A percentile compares a stretch with the other conserved stretches of the same genome.
Conservation (phyloP, 352 stramenopile species). For the Globisporangium okanoganense region DNA sequence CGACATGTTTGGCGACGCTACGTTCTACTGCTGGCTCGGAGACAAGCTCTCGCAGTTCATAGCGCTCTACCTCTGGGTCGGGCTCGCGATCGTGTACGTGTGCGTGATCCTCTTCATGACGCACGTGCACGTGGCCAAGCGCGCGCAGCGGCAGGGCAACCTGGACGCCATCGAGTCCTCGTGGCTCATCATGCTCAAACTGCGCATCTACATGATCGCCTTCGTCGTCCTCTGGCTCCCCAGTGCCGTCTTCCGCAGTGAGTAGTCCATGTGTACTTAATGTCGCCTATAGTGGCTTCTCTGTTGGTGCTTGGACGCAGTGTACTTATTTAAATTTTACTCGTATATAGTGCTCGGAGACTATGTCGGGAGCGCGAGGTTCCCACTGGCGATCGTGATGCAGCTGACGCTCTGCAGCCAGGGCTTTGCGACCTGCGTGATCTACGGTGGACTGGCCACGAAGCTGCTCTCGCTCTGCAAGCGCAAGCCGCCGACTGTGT, state of each 20-base stretch:
- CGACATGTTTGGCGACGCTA: constrained; percentile 33
- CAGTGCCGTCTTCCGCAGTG: constrained; percentile 56
- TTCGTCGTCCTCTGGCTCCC: constrained; percentile 73
- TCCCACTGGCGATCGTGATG: constrained; percentile 56
- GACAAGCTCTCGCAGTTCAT: constrained; percentile 46
- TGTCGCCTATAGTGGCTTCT: background rate
- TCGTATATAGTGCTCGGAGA: constrained; percentile 41
- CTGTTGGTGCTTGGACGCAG: background rate
- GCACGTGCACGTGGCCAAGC: constrained; percentile 45
- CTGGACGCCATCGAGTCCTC: constrained; percentile 66
- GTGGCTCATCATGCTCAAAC: constrained; percentile 49
- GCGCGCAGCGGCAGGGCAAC: constrained; percentile 39
- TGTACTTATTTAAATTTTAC: constrained; percentile 1
- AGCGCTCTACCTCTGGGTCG: constrained; percentile 61
- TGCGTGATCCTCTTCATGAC: constrained; percentile 60
- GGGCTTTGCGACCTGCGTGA: constrained; percentile 57
- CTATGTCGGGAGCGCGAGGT: constrained; percentile 36
- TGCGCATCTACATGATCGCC: constrained; percentile 65
- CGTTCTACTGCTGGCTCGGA: constrained; percentile 78
- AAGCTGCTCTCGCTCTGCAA: constrained; percentile 33
- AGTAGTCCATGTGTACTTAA: constrained; percentile 10
- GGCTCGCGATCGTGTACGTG: constrained; percentile 62
- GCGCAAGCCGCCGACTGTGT: constrained; percentile 15
- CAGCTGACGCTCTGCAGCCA: constrained; percentile 60
- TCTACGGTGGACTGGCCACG: constrained; percentile 51